Base-by-base conservation (phyloP, 2,329 filamentous ascomycete species). In the Colletotrichum gloeosporioides region DNA sequence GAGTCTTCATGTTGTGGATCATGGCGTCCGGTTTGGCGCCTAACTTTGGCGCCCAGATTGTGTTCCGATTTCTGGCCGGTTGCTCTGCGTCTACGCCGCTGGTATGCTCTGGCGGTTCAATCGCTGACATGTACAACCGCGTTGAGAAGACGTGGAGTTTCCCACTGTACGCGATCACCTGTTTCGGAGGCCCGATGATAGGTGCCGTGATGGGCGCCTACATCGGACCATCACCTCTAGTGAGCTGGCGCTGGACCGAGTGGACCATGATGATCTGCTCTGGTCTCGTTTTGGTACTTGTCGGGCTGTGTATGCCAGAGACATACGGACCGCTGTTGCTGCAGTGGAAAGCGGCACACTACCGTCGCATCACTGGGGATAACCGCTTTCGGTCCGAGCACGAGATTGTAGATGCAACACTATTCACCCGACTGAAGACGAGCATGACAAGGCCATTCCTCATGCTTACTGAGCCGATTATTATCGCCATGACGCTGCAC, bases 181-280 rank as follows among this genome's bases (percentile, higher is more conserved):
- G 86, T 79, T 76, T 88, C 82, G 80, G 80, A 73, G 79, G 92
- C 85, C 81, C 85, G 0, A 85, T 85, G 80, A 63, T 86, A 0
- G 85, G 85, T 2, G 83, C 85, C 4, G 80, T 86, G 0, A 84
- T 89, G 74, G 92, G 92, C 6, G 92, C 91, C 7, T 94, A 93
- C 75, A 92, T 94, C 69, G 92, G 93, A 65, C 87, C 92, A 69
- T 90, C 89, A 71, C 88, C 87, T 4, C n/a, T 62, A 0, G 80
- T 83, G 2, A 87, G 86, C 66, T 94, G 92, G 89, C 87, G 90
- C n/a, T 93, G 91, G 91, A 87, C 87, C 0, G 92, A 94, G 81
- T 94, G 93, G 84, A 87, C 92, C 2, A 87, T 93, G 74, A 84
- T 94, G 36, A 93, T 94, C 67, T 92, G 92, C 87, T 88, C 92